A percentile compares a stretch with the other conserved stretches of the same genome.
Conservation (phyloP, 2,329 filamentous ascomycete species). For the Exophiala sp. region DNA sequence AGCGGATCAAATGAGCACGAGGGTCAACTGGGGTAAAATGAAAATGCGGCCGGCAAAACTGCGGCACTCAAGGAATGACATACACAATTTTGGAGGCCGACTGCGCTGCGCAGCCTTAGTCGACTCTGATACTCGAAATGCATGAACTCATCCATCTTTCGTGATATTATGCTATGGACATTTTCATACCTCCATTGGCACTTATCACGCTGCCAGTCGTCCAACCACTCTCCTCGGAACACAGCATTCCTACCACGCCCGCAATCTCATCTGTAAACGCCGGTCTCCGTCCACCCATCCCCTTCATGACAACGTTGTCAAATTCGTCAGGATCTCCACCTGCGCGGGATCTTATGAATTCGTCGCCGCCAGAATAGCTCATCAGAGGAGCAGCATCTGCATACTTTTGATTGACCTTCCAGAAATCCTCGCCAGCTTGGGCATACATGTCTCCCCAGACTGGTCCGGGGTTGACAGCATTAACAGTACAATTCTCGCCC, state of each 20-base stretch:
- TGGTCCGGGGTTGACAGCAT: constrained; percentile 59
- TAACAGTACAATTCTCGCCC: constrained; percentile 55
- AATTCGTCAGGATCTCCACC: constrained; percentile 58
- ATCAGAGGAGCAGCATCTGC: constrained; percentile 64
- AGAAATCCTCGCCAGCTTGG: constrained; percentile 55
- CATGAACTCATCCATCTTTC: background rate
- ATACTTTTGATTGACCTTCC: constrained; percentile 57
- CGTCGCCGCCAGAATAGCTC: constrained; percentile 51
- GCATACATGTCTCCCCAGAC: constrained; percentile 54
- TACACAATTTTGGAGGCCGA: background rate
- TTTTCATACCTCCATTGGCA: constrained; percentile 73
- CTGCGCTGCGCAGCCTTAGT: no score
- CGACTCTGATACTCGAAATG: no score
- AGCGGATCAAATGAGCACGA: background rate
- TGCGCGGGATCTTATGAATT: constrained; percentile 48
- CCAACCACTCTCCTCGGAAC: constrained; percentile 68
- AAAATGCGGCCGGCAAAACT: constrained; percentile 5
- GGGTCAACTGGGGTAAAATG: background rate
- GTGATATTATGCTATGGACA: constrained; percentile 34
- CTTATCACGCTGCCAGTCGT: constrained; percentile 75
- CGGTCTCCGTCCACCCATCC: constrained; percentile 55
- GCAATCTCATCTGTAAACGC: constrained; percentile 70
- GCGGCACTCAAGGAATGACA: background rate
- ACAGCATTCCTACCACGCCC: constrained; percentile 73
- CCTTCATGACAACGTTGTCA: constrained; percentile 58